A percentile compares a stretch with the other conserved stretches of the same genome.
Conservation (phyloP, 2,329 filamentous ascomycete species). For the Colletotrichum lini region DNA sequence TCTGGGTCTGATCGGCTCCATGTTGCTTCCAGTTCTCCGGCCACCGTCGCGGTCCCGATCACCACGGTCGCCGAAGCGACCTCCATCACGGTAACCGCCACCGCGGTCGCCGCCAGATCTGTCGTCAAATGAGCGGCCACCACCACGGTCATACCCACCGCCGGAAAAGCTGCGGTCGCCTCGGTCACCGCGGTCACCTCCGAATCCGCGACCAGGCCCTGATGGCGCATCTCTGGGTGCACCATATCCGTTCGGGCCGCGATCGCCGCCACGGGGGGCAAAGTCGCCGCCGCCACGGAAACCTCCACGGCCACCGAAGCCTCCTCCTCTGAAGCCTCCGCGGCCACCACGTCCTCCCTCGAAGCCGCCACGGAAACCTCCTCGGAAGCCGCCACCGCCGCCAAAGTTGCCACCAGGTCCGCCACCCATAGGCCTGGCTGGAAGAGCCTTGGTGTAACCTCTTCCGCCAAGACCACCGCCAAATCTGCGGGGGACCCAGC, state of each 20-base stretch:
- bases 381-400: constrained; percentile 66
- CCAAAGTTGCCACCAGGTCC: constrained; percentile 72
- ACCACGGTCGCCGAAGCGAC: constrained; percentile 48
- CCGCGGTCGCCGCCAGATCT: constrained; percentile 63
- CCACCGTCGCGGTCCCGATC: constrained; percentile 49
- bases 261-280: constrained; percentile 58
- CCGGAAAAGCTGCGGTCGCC: constrained; percentile 58
- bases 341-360: constrained; percentile 53
- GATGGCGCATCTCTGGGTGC: constrained; percentile 73
- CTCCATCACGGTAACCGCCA: constrained; percentile 57
- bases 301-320: constrained; percentile 71
- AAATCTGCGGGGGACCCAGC: constrained; percentile 92
- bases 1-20: constrained; percentile 81
- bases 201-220: constrained; percentile 64
- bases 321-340: constrained; percentile 59
- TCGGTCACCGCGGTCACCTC: constrained; percentile 61
- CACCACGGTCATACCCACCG: constrained; percentile 70
- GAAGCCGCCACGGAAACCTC: constrained; percentile 60
- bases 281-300: constrained; percentile 61
- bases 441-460: constrained; percentile 88
- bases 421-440: constrained; percentile 77
- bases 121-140: constrained; percentile 74
- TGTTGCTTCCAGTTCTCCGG: constrained; percentile 81
- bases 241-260: constrained; percentile 63
- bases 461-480: constrained; percentile 94